Conservation (phyloP, 1,284 basidiomycete species). For the Cryptococcus maquisensis region DNA sequence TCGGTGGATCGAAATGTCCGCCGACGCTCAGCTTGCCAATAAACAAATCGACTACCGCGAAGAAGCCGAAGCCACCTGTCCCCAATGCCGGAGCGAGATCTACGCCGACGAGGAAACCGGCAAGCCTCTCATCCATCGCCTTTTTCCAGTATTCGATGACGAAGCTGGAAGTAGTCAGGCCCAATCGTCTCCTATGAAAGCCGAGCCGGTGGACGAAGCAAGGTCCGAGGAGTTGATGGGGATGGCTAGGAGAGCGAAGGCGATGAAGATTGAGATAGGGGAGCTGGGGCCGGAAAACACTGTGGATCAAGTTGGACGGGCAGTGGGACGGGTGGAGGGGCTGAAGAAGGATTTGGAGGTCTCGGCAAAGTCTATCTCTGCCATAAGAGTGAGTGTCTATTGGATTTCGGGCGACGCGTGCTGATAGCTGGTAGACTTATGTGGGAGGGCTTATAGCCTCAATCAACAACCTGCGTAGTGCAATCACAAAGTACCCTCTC, state of each 20-base stretch:
- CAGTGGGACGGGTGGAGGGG: slow-evolving; percentile 16
- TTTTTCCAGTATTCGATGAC: slow-evolving; percentile 34
- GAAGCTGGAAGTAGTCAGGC: background rate
- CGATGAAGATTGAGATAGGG: slow-evolving; percentile 22
- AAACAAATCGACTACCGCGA: slow-evolving; percentile 14
- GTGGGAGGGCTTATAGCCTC: slow-evolving; percentile 26
- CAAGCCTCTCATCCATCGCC: slow-evolving; percentile 27
- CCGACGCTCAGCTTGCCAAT: slow-evolving; percentile 20
- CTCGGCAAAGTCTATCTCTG: slow-evolving; percentile 23
- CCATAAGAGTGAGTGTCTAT: slow-evolving; percentile 27
- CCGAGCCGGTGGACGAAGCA: background rate
- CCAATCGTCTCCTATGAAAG: slow-evolving; percentile 7
- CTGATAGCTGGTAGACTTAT: slow-evolving; percentile 22
- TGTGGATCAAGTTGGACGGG: slow-evolving; percentile 22
- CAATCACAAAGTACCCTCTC: slow-evolving; percentile 23
- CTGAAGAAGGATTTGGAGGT: slow-evolving; percentile 19
- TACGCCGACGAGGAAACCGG: slow-evolving; percentile 35
- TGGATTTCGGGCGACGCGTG: background rate
- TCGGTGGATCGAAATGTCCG: slow-evolving; percentile 34
- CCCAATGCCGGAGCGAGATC: slow-evolving; percentile 35
- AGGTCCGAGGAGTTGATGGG: slow-evolving; percentile 27
- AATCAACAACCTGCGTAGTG: slow-evolving; percentile 19
- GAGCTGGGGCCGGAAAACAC: slow-evolving; percentile 14
- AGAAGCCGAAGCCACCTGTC: slow-evolving; percentile 38
- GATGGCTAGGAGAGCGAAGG: slow-evolving; percentile 31